These are phyloP conservation scores for Elsinoe australis DNA, from an alignment of 2,329 filamentous ascomycete species.

Conservation along the genomic window DNA sequence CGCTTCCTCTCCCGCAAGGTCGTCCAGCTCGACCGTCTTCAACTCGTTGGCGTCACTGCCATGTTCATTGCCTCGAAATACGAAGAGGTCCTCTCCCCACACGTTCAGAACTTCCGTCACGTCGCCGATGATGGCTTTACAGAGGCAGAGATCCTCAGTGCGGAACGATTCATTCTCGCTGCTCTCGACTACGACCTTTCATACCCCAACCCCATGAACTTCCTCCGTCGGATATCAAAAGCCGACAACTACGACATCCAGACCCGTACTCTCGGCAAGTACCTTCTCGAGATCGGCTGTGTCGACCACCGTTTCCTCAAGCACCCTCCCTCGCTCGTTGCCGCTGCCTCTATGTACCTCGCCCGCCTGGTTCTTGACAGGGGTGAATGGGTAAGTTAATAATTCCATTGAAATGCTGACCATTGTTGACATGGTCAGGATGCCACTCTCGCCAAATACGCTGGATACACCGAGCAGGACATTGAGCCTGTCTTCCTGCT, in stretches of 20 bases:
- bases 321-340: slow-evolving; percentile 81
- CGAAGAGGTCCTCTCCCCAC: slow-evolving; percentile 93
- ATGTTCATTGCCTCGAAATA: slow-evolving; percentile 99
- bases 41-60: slow-evolving; percentile 92
- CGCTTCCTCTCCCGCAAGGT: slow-evolving; percentile 94
- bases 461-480: slow-evolving; percentile 87
- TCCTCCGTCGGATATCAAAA: slow-evolving; percentile 95
- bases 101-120: slow-evolving; percentile 93
- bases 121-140: slow-evolving; percentile 95
- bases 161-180: slow-evolving; percentile 88
- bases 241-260: slow-evolving; percentile 99
- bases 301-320: slow-evolving; percentile 90
- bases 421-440: slow-evolving; percentile 49
- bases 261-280: slow-evolving; percentile 93
- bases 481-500: slow-evolving; percentile 85
- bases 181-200: slow-evolving; percentile 94
- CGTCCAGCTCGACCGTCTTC: slow-evolving; percentile 89
- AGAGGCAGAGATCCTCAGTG: slow-evolving; percentile 89
- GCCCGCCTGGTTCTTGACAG: slow-evolving; percentile 83
- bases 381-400: slow-evolving; percentile 85
- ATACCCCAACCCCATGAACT: slow-evolving; percentile 99
- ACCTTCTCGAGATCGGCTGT: slow-evolving; percentile 92
- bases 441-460: slow-evolving; percentile 77
- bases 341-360: slow-evolving; percentile 91
- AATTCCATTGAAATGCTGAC: too few relatives aligned